These are phyloP conservation scores for Kuraishia molischiana DNA, from an alignment of 805 yeast species.

Conservation along the genomic window DNA sequence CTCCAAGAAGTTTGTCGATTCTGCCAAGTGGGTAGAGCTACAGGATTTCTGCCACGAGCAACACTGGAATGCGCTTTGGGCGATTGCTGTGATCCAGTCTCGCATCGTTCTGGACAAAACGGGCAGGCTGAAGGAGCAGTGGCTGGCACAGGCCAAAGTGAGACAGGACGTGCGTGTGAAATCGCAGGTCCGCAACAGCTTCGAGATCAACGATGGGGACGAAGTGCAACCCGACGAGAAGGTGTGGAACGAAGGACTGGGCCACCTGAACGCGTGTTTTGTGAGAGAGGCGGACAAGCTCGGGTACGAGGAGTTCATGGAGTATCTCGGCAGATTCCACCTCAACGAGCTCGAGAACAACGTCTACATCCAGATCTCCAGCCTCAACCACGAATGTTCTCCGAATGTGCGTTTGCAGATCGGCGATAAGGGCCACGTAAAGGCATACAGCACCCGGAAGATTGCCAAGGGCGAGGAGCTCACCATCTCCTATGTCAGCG, in stretches of 20 bases:
- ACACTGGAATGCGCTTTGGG: slow-evolving; percentile 61
- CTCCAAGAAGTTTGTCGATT: slow-evolving; percentile 18
- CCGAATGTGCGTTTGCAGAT: slow-evolving; percentile 54
- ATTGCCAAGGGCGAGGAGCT: slow-evolving; percentile 61
- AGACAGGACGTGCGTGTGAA: slow-evolving; percentile 46
- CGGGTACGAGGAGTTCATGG: slow-evolving; percentile 44
- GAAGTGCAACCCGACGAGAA: slow-evolving; percentile 17
- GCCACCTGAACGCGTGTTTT: slow-evolving; percentile 39
- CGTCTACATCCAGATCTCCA: slow-evolving; percentile 52
- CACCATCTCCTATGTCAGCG: slow-evolving; percentile 60
- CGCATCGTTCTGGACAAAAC: slow-evolving; percentile 30
- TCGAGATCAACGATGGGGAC: slow-evolving; percentile 39
- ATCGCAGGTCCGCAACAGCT: slow-evolving; percentile 28
- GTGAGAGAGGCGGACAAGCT: slow-evolving; percentile 17
- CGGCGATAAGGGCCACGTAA: slow-evolving; percentile 39
- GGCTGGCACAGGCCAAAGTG: slow-evolving; percentile 57
- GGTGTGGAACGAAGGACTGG: slow-evolving; percentile 52
- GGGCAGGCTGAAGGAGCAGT: slow-evolving; percentile 30
- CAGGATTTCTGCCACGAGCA: slow-evolving; percentile 54
- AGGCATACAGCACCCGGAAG: slow-evolving; percentile 47
- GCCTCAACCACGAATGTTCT: slow-evolving; percentile 68
- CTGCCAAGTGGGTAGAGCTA: slow-evolving; percentile 41
- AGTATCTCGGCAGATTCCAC: slow-evolving; percentile 62
- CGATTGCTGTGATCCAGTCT: slow-evolving; percentile 49
- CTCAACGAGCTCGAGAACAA: slow-evolving; percentile 64